phyloP scores from a whole-genome alignment of 2,329 filamentous ascomycete genomes.

The Neofusicoccum laricinum region DNA sequence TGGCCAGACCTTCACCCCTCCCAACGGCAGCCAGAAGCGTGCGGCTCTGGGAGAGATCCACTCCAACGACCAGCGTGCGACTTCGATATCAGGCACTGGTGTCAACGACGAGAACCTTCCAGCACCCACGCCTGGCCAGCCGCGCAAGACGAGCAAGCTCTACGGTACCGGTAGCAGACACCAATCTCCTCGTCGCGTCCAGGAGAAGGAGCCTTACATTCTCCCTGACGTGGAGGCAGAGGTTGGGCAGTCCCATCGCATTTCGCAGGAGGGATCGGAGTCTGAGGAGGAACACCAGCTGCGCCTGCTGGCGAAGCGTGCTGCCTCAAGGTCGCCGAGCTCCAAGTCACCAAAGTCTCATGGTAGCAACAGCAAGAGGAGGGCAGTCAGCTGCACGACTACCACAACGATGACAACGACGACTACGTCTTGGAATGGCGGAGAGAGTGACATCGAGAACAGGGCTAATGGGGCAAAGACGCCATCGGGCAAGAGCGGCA shows the following conservation, averaged over 20 bases:
- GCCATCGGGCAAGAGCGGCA: constrained; percentile 36
- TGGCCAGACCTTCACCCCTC: constrained; percentile 76
- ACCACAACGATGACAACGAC: constrained; percentile 63
- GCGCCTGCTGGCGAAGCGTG: constrained; percentile 64
- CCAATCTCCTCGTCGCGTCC: constrained; percentile 24
- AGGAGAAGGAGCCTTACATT: constrained; percentile 48
- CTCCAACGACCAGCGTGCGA: constrained; percentile 61
- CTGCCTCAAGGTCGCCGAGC: constrained; percentile 59
- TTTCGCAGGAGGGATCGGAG: constrained; percentile 54
- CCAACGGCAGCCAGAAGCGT: constrained; percentile 72
- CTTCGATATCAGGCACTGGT: constrained; percentile 50
- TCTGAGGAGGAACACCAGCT: constrained; percentile 82
- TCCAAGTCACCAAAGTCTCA: constrained; percentile 29
- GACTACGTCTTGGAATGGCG: constrained; percentile 33
- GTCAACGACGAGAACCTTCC: constrained; percentile 89
- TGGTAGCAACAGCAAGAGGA: constrained; percentile 55
- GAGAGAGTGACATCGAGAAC: constrained; percentile 50
- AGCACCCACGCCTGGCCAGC: constrained; percentile 92
- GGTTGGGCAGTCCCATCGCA: constrained; percentile 56
- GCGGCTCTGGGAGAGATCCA: constrained; percentile 93
- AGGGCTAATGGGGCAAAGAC: constrained; percentile 43
- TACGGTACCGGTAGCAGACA: constrained; percentile 56
- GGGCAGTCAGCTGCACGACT: constrained; percentile 73
- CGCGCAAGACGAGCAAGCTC: constrained; percentile 78
- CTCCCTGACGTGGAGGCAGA: constrained; percentile 59